Evolutionary conservation across 768 basidiomycete genomes (phyloP).

Genomic region (Leccinum olivaceopallidum): DNA sequence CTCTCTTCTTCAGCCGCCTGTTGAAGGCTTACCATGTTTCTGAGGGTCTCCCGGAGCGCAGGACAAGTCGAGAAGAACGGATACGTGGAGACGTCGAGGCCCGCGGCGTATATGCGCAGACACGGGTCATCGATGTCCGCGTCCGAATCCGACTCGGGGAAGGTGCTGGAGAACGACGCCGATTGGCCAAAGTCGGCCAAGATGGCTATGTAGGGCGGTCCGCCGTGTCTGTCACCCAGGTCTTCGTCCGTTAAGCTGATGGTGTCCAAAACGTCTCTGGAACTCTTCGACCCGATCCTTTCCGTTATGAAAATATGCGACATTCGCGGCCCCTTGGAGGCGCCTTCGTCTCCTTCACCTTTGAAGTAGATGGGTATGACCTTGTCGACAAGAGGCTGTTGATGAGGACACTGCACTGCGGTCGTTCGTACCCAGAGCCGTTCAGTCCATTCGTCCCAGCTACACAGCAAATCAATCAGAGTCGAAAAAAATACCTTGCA

Average conservation of each 20-base stretch:
- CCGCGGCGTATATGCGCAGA: slow-evolving; percentile 1
- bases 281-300: neutral
- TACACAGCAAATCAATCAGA: neutral
- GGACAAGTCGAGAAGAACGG: slow-evolving; percentile 7
- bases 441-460: slow-evolving; percentile 6
- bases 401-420: slow-evolving; percentile 12
- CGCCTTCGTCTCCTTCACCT: neutral
- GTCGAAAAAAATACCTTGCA: neutral
- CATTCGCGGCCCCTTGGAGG: neutral
- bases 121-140: neutral
- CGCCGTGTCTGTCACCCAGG: neutral
- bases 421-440: slow-evolving; percentile 14
- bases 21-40: neutral
- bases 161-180: neutral
- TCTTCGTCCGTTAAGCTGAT: neutral
- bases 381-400: slow-evolving; percentile 13
- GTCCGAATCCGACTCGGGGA: neutral
- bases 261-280: neutral
- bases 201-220: slow-evolving; percentile 1
- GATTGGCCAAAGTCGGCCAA: slow-evolving; percentile 1
- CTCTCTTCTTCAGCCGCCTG: neutral
- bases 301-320: slow-evolving; percentile 15
- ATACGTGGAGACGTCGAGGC: neutral
- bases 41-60: neutral
- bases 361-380: slow-evolving; percentile 16